Percentiles rank a stretch among this genome's conserved stretches.
Conservation (phyloP, 495 filamentous ascomycete species). For the Annulohypoxylon bovei region DNA sequence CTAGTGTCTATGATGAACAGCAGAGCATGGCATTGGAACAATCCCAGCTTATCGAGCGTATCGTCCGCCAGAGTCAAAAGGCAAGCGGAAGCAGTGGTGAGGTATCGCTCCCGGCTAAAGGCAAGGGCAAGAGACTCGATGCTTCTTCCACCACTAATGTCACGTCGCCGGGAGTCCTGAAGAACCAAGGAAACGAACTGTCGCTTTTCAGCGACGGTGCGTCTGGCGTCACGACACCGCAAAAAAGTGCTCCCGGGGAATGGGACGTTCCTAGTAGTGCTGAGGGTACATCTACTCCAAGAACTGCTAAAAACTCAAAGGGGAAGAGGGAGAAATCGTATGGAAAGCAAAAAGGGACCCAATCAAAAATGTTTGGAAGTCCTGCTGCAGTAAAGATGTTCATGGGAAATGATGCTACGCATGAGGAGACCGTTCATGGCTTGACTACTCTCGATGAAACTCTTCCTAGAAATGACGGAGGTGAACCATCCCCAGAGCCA, state of each 20-base stretch:
- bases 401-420: constrained; percentile 7
- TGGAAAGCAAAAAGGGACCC: constrained; percentile 28
- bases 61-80: constrained; percentile 45
- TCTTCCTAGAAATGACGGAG: not conserved
- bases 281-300: constrained; percentile 3
- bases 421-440: constrained; percentile 8
- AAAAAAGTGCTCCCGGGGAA: constrained; percentile 33
- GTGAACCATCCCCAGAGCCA: constrained; percentile 3
- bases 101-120: constrained; percentile 33
- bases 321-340: constrained; percentile 33
- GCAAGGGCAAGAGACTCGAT: constrained; percentile 31
- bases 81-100: constrained; percentile 42
- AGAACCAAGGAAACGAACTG: constrained; percentile 23
- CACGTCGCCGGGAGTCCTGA: constrained; percentile 34
- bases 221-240: constrained; percentile 37
- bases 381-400: constrained; percentile 26
- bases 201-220: constrained; percentile 30
- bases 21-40: constrained; percentile 35
- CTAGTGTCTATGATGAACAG: constrained; percentile 39
- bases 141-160: constrained; percentile 42
- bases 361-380: constrained; percentile 5
- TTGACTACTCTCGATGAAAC: constrained; percentile 10
- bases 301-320: constrained; percentile 7
- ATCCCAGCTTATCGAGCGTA: constrained; percentile 43
- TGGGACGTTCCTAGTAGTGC: constrained; percentile 48